Percentiles rank a stretch among this genome's conserved stretches.
phyloP scores from a whole-genome alignment of 139 green algal species.

The Zygnema circumcarinatum region DNA sequence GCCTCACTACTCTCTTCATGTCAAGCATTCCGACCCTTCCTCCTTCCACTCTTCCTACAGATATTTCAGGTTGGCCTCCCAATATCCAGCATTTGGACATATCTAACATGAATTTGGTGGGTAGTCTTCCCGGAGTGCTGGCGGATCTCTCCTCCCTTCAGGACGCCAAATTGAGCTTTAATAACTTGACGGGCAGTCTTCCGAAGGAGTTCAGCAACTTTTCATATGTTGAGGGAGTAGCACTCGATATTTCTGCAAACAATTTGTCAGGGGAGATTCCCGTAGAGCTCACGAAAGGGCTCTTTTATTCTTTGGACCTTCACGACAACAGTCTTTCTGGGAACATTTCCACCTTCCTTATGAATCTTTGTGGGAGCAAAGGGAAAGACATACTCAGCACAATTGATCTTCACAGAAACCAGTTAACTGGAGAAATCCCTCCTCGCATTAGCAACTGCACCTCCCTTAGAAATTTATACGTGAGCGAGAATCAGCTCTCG shows the following conservation, averaged over 20 bases:
- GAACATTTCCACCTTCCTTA: background rate
- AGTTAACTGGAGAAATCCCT: background rate
- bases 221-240: background rate
- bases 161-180: background rate
- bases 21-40: background rate
- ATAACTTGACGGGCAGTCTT: background rate
- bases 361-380: background rate
- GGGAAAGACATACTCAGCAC: background rate
- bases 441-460: background rate
- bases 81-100: background rate
- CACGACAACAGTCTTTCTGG: background rate
- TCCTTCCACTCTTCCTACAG: background rate
- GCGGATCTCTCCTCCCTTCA: background rate
- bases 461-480: background rate
- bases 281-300: background rate
- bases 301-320: background rate
- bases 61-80: background rate
- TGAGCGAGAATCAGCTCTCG: slow-evolving; percentile 12
- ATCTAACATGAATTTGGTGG: background rate
- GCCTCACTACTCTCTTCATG: background rate
- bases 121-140: background rate
- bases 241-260: slow-evolving; percentile 15
- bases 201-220: background rate
- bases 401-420: slow-evolving; percentile 17
- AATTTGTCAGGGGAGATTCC: slow-evolving; percentile 29